Percentiles rank a stretch among this genome's conserved stretches.
These are phyloP conservation scores for Triticum aestivum DNA, from an alignment of 176 grass and related monocot species.

Conservation along the genomic window IWGSC_CS_RefSeq_v2.1 NC_057801.1:435110412-435110911, in stretches of 20 bases:
- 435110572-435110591: background rate
- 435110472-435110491: too few species aligned
- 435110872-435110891: background rate
- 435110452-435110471: too few species aligned
- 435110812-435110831: background rate
- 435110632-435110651: background rate
- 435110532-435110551: background rate
- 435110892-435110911: background rate
- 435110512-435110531: background rate
- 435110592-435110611: background rate
- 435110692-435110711: background rate
- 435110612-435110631: background rate
- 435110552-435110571: background rate
- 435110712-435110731: constrained; percentile 20
- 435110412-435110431: too few species aligned
- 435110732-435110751: background rate
- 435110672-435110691: constrained; percentile 7
- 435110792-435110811: background rate
- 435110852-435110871: background rate
- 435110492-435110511: too few species aligned
- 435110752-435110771: background rate
- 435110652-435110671: constrained; percentile 2
- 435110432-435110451: too few species aligned
- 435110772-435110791: constrained; percentile 9
- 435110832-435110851: background rate